phyloP scores from a whole-genome alignment of 345 rosid species.

The Mangifera indica region DNA sequence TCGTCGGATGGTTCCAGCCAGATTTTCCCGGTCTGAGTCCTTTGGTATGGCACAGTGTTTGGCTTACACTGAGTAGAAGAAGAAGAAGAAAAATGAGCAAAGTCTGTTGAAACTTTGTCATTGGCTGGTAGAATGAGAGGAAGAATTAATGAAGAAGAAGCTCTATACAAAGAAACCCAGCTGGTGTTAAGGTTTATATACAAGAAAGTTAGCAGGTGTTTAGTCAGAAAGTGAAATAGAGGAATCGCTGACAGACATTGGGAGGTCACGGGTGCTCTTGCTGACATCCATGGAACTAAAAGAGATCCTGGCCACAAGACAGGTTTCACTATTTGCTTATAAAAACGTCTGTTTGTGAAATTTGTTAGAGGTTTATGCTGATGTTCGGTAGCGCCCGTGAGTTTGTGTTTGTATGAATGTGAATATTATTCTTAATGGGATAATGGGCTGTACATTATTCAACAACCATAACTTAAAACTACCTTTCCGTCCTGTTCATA shows the following conservation, averaged over 20 bases:
- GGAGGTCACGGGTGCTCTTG: constrained; percentile 77
- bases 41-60: constrained; percentile 60
- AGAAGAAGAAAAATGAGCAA: constrained; percentile 20
- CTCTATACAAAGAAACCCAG: neutral
- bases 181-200: constrained; percentile 23
- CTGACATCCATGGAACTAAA: constrained; percentile 44
- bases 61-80: constrained; percentile 37
- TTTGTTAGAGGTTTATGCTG: constrained; percentile 12
- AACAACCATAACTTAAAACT: neutral
- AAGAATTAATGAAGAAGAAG: constrained; percentile 1
- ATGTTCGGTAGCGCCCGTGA: constrained; percentile 37
- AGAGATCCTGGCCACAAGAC: constrained; percentile 41
- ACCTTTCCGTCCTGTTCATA: neutral
- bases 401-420: constrained; percentile 28
- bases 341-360: neutral
- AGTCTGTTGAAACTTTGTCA: constrained; percentile 29
- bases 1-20: constrained; percentile 26
- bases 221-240: constrained; percentile 35
- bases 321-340: constrained; percentile 20
- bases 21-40: constrained; percentile 50
- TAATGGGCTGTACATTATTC: neutral
- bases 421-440: constrained; percentile 24
- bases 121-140: constrained; percentile 11
- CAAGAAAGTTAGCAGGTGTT: constrained; percentile 13
- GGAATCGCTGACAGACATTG: constrained; percentile 24